Conservation (phyloP, 768 basidiomycete genomes). For the Hericium coralloides region DNA sequence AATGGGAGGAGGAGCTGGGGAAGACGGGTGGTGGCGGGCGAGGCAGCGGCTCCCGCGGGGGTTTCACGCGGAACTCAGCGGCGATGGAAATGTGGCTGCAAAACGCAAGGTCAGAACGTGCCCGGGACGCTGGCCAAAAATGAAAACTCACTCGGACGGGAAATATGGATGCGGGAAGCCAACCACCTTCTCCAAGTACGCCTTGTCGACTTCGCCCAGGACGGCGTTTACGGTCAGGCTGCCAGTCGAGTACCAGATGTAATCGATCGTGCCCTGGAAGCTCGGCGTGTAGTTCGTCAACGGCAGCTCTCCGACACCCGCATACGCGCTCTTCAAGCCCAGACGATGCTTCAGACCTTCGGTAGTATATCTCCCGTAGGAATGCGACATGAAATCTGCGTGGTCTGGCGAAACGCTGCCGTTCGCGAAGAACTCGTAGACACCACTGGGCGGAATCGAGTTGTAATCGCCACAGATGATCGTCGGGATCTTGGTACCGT, state of each 20-base stretch:
- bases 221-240: constrained; percentile 73
- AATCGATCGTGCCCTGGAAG: constrained; percentile 84
- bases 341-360: constrained; percentile 79
- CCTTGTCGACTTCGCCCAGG: constrained; percentile 79
- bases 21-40: constrained; percentile 31
- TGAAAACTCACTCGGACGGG: constrained; percentile 81
- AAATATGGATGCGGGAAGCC: constrained; percentile 97
- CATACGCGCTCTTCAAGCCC: constrained; percentile 80
- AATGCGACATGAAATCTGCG: constrained; percentile 85
- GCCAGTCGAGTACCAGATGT: constrained; percentile 81
- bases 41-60: constrained; percentile 40
- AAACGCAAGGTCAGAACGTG: constrained; percentile 11
- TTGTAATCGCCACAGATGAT: constrained; percentile 96
- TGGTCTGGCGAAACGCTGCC: constrained; percentile 69
- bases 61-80: constrained; percentile 73
- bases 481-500: constrained; percentile 83
- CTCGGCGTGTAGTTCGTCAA: constrained; percentile 88
- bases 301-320: constrained; percentile 46
- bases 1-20: constrained; percentile 29
- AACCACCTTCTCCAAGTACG: constrained; percentile 82
- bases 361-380: constrained; percentile 87
- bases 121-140: no score
- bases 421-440: constrained; percentile 82
- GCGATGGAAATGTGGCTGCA: constrained; percentile 64
- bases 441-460: constrained; percentile 76